phyloP scores from a whole-genome alignment of 2,329 filamentous ascomycete species.

The Fusarium longipes region DNA sequence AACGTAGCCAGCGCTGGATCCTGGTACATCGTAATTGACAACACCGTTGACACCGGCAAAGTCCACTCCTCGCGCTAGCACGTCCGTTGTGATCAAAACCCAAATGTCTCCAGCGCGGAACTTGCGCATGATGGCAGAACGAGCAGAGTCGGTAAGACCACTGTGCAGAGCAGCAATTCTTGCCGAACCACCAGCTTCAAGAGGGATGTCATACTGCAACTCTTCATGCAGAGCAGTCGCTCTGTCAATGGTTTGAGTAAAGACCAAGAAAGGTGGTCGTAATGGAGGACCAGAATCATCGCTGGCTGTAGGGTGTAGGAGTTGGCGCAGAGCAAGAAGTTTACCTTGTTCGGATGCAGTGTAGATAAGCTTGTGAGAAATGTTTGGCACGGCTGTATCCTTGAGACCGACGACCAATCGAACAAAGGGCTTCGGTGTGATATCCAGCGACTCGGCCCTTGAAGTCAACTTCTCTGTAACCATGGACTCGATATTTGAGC shows the following conservation, averaged over 20 bases:
- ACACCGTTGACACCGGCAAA: constrained; percentile 96
- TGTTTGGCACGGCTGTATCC: constrained; percentile 93
- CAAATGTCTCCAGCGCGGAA: constrained; percentile 95
- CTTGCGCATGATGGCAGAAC: constrained; percentile 84
- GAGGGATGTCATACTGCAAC: constrained; percentile 92
- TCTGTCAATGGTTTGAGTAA: constrained; percentile 94
- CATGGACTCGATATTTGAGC: constrained; percentile 87
- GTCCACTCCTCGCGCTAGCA: constrained; percentile 91
- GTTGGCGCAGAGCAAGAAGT: constrained; percentile 87
- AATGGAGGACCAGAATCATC: constrained; percentile 69
- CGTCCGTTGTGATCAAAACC: constrained; percentile 95
- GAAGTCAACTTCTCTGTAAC: constrained; percentile 74
- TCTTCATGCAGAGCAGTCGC: constrained; percentile 89
- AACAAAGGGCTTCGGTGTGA: constrained; percentile 67
- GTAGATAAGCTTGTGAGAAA: constrained; percentile 89
- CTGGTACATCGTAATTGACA: constrained; percentile 96
- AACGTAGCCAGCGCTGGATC: constrained; percentile 89
- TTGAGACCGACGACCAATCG: constrained; percentile 95
- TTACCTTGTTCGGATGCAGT: constrained; percentile 94
- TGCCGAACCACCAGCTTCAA: constrained; percentile 83
- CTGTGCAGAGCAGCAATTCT: constrained; percentile 93
- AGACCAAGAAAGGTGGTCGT: constrained; percentile 91
- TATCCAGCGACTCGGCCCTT: constrained; percentile 57
- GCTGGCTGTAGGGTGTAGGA: constrained; percentile 79
- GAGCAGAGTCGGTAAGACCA: constrained; percentile 78